Evolutionary conservation across 768 basidiomycete genomes (phyloP), one percentile per base, ranked within the genome.

Genomic region (Cystobasidium tubakii): DNA sequence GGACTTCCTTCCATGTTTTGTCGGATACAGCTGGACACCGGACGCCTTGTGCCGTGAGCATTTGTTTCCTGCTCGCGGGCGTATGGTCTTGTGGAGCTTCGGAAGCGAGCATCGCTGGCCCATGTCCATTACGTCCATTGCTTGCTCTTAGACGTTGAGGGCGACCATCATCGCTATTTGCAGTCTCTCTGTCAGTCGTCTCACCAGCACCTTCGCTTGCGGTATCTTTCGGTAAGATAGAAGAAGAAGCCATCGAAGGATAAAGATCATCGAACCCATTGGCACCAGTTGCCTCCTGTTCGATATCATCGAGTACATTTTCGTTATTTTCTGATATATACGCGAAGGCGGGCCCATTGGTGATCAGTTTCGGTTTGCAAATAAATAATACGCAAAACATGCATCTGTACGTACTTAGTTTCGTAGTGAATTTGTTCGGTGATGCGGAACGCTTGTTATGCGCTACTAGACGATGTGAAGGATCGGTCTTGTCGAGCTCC

Each of bases 391-490:
- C 57, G 21, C 57, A 60, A 25, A 60, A 60, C 3, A 60, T 9
- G 27, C 63, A 65, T 6, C 34, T 27, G 27, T 46, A 67, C 66
- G 42, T 50, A 67, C 66, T 46, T 12, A 75, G 23, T 62, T 75
- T 75, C 12, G 74, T 75, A 34, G 34, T 75, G 57, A 57, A 75
- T 15, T 44, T 31, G 39, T 60, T 60, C 53, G 50, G 54, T 34
- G 31, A 44, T 17, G 29, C 25, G 21, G 50, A 27, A 21, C 66
- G 70, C 34, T 66, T 65, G 70, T 78, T 78, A 69, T 78, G 78
- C 33, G 78, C 76, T 39, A 74, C 72, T 9, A 78, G 74, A 1
- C 78, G 78, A 17, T 75, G 73, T 13, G 78, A 53, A 0, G 78
- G 78, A 66, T 78, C 78, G 21, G 73, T 75, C 2, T 44, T 50